A percentile compares a stretch with the other conserved stretches of the same genome.
phyloP scores from a whole-genome alignment of 345 rosid species.

The Eucalyptus sp. region DNA sequence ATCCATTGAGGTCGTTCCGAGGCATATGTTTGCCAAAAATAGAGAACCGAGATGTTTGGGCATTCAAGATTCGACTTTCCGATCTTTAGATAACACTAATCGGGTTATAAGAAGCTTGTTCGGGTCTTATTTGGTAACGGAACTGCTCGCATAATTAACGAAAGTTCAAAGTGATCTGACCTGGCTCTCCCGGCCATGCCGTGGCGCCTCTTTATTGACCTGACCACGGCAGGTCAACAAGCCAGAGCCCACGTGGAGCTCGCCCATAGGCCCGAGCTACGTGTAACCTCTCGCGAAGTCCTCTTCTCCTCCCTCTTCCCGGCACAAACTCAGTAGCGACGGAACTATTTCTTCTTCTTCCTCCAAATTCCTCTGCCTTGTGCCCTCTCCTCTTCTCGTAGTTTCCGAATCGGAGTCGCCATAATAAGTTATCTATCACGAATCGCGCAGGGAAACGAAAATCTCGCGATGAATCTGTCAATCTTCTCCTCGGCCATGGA shows the following conservation, averaged over 20 bases:
- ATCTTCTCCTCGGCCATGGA: conserved; percentile 32
- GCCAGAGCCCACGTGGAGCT: conserved; percentile 21
- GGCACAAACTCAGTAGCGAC: neutral
- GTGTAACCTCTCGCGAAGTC: conserved; percentile 9
- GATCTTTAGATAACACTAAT: too few species aligned
- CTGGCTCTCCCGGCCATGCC: conserved; percentile 10
- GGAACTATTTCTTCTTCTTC: neutral
- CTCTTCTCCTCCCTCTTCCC: neutral
- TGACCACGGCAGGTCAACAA: neutral
- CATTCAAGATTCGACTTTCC: too few species aligned
- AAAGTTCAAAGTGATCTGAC: neutral
- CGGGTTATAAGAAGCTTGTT: too few species aligned
- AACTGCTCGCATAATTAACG: too few species aligned
- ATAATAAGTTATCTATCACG: neutral
- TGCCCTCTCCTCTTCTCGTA: neutral
- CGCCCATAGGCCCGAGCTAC: conserved; percentile 24
- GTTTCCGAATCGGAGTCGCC: neutral
- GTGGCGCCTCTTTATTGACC: conserved; percentile 1
- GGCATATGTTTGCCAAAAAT: too few species aligned
- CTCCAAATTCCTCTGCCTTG: neutral
- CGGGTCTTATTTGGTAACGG: too few species aligned
- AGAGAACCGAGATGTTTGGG: too few species aligned
- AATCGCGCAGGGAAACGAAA: neutral
- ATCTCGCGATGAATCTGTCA: neutral
- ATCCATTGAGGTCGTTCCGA: accelerated